These are phyloP conservation scores for Bonia amplexicaulis DNA, from an alignment of 176 grass and related monocot genomes.

Conservation along the genomic window DNA sequence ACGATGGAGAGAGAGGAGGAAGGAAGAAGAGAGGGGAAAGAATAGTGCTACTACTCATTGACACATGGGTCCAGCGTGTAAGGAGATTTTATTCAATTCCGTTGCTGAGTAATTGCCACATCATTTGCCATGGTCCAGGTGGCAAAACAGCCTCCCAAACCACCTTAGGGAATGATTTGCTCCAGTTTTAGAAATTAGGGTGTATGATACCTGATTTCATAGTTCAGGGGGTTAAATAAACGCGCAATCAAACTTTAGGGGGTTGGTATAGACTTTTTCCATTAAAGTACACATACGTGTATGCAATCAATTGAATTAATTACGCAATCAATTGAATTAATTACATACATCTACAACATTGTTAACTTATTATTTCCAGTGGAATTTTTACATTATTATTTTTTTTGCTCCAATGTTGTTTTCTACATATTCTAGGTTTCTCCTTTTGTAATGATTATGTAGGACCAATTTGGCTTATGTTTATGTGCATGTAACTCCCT, in stretches of 20 bases:
- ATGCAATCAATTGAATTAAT: background rate
- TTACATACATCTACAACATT: background rate
- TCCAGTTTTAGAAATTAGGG: background rate
- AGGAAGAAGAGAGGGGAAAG: background rate
- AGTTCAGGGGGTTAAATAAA: background rate
- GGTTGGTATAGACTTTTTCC: background rate
- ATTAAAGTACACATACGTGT: background rate
- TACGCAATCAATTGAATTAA: background rate
- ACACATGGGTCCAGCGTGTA: background rate
- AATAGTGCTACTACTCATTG: background rate
- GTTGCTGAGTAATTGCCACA: background rate
- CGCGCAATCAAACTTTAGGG: background rate
- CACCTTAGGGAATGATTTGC: background rate
- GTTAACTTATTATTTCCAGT: background rate
- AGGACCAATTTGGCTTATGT: background rate
- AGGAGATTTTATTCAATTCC: background rate
- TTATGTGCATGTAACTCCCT: background rate
- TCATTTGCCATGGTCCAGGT: background rate
- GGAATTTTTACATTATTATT: background rate
- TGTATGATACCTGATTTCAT: background rate
- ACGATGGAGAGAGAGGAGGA: too few relatives aligned
- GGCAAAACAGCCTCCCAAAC: background rate
- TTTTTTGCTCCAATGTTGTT: background rate
- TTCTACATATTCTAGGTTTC: background rate
- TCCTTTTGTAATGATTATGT: background rate